phyloP scores from a whole-genome alignment of 1,284 basidiomycete species.

The Ustilago tritici region DNA sequence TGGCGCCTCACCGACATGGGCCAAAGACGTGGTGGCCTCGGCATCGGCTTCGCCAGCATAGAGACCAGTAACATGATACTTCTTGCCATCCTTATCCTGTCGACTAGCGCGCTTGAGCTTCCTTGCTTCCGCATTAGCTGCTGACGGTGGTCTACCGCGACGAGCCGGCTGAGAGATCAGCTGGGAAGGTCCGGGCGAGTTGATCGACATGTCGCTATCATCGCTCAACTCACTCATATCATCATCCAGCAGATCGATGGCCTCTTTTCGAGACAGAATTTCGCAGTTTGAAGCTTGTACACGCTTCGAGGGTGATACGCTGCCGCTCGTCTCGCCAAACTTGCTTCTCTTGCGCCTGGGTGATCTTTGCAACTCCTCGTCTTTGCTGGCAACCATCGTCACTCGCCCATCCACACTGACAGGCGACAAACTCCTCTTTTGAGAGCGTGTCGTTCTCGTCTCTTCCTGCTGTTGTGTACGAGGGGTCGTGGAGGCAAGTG shows the following conservation, averaged over 20 bases:
- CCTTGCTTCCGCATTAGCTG: slow-evolving; percentile 13
- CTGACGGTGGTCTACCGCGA: slow-evolving; percentile 14
- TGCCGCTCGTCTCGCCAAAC: slow-evolving; percentile 2
- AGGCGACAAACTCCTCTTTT: slow-evolving; percentile 22
- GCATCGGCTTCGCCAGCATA: slow-evolving; percentile 50
- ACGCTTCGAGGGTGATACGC: not conserved
- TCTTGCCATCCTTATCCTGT: slow-evolving; percentile 40
- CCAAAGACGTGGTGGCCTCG: slow-evolving; percentile 23
- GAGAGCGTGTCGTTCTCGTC: slow-evolving; percentile 2
- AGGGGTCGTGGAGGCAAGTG: slow-evolving; percentile 1
- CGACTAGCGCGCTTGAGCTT: slow-evolving; percentile 32
- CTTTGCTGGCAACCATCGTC: not conserved
- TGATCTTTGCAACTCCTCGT: not conserved
- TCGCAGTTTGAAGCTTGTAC: not conserved
- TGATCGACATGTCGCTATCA: slow-evolving; percentile 23
- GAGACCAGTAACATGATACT: slow-evolving; percentile 34
- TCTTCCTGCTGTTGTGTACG: not conserved
- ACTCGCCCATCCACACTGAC: not conserved
- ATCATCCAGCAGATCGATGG: slow-evolving; percentile 35
- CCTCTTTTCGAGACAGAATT: not conserved
- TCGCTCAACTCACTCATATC: slow-evolving; percentile 40
- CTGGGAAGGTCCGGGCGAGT: slow-evolving; percentile 23
- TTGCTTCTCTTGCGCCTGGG: slow-evolving; percentile 33
- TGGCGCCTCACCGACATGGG: not conserved
- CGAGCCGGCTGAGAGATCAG: slow-evolving; percentile 5